Percentiles rank a stretch among this genome's conserved stretches.
phyloP scores from a whole-genome alignment of 345 rosid genomes.

The Lagerstroemia speciosa region DNA sequence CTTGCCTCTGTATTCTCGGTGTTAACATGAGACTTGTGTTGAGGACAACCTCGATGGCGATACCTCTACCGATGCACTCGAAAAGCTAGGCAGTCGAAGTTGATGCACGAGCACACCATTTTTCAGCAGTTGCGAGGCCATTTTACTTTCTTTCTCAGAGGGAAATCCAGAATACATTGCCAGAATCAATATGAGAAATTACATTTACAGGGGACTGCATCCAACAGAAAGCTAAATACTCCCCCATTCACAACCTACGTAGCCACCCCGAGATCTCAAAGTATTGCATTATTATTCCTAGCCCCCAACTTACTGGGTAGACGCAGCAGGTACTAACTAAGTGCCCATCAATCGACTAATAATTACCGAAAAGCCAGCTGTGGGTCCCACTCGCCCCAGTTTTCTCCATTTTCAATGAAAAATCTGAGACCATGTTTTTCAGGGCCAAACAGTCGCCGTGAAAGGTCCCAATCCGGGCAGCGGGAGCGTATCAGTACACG shows the following conservation, averaged over 20 bases:
- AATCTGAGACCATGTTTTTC: too few relatives aligned
- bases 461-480: too few relatives aligned
- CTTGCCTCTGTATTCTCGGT: too few relatives aligned
- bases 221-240: slow-evolving; percentile 1
- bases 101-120: too few relatives aligned
- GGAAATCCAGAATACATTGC: not conserved
- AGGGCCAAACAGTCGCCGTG: too few relatives aligned
- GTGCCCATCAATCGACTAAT: not conserved
- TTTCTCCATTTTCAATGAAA: too few relatives aligned
- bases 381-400: not conserved
- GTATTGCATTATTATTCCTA: not conserved
- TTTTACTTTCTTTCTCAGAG: too few relatives aligned
- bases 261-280: not conserved
- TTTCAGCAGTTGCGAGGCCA: too few relatives aligned
- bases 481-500: slow-evolving; percentile 33
- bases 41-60: too few relatives aligned
- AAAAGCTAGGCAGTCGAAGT: too few relatives aligned
- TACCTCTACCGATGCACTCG: too few relatives aligned
- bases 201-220: not conserved
- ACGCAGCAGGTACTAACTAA: not conserved
- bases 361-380: not conserved
- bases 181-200: not conserved
- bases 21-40: too few relatives aligned
- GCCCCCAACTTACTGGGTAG: not conserved
- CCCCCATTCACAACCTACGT: not conserved